Percentiles rank a stretch among this genome's conserved stretches.
Evolutionary conservation across 495 filamentous ascomycete species (phyloP).

Genomic region (Aspergillus carlsbadensis): DNA sequence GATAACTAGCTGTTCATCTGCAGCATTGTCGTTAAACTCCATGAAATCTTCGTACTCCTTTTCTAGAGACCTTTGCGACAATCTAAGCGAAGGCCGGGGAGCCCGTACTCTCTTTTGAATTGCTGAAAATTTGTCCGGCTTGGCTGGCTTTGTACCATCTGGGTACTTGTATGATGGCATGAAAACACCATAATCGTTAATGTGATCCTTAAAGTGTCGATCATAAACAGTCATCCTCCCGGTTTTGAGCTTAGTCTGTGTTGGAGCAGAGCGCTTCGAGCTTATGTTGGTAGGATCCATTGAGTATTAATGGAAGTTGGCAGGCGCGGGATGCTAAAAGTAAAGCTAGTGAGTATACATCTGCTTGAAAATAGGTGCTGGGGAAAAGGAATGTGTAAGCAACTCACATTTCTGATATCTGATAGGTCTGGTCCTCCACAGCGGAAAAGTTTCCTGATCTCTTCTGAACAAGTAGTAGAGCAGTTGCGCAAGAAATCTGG

Average conservation of each 20-base stretch:
- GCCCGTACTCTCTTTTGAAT: neutral
- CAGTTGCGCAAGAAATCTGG: neutral
- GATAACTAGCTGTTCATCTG: constrained; percentile 2
- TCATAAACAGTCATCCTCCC: constrained; percentile 5
- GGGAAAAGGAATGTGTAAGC: neutral
- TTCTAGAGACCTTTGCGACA: neutral
- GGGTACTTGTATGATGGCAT: neutral
- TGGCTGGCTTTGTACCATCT: constrained; percentile 1
- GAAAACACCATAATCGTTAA: neutral
- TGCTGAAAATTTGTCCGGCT: neutral
- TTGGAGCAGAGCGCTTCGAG: neutral
- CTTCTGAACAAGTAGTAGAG: constrained; percentile 1
- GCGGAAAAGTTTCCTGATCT: constrained; percentile 3
- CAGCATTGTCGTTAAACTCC: neutral
- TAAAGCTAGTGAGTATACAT: constrained; percentile 2
- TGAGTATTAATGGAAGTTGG: neutral
- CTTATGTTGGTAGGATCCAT: neutral
- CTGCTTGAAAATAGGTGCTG: neutral
- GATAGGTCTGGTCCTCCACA: constrained; percentile 5
- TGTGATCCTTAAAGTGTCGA: neutral
- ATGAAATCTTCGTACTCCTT: neutral
- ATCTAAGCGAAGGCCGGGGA: neutral
- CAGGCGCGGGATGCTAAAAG: constrained; percentile 1
- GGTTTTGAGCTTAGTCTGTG: neutral
- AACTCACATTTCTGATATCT: constrained; percentile 2